A percentile compares a stretch with the other conserved stretches of the same genome.
phyloP scores from a whole-genome alignment of 2,329 filamentous ascomycete genomes.

The Monosporascus sp. region DNA sequence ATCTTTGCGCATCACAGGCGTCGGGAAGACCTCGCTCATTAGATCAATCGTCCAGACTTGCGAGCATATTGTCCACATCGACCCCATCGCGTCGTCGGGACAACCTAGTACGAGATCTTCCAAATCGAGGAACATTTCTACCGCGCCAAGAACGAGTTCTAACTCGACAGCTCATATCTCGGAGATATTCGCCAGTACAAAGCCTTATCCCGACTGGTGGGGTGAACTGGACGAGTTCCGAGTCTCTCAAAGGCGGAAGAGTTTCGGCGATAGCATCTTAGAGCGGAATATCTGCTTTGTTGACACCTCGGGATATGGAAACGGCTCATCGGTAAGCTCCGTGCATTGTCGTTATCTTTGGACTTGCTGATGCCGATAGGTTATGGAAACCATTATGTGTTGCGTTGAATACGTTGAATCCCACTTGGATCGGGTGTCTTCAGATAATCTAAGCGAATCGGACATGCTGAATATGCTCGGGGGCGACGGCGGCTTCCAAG shows the following conservation, averaged over 20 bases:
- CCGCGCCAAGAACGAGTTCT: conserved; percentile 17
- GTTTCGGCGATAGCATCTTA: conserved; percentile 68
- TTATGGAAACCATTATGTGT: conserved; percentile 51
- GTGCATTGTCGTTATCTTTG: not conserved
- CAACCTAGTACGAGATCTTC: conserved; percentile 11
- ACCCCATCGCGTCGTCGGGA: conserved; percentile 47
- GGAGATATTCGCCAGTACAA: conserved; percentile 74
- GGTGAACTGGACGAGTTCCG: conserved; percentile 66
- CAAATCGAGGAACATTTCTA: conserved; percentile 4
- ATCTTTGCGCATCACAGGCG: conserved; percentile 41
- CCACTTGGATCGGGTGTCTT: conserved; percentile 58
- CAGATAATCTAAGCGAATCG: conserved; percentile 59
- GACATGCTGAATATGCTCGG: conserved; percentile 75
- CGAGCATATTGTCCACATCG: conserved; percentile 90
- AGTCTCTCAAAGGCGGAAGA: conserved; percentile 57
- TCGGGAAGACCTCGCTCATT: conserved; percentile 86
- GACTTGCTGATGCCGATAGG: conserved; percentile 13
- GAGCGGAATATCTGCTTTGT: conserved; percentile 94
- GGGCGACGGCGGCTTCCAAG: conserved; percentile 74
- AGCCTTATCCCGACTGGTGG: conserved; percentile 87
- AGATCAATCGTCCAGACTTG: conserved; percentile 81
- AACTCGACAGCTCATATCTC: conserved; percentile 40
- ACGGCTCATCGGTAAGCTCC: conserved; percentile 44
- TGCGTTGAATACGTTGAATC: conserved; percentile 69
- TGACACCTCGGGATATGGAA: conserved; percentile 66